These are phyloP conservation scores for Fraxinus sp. DNA, from an alignment of 305 asterid genomes.

Conservation along the genomic window DNA sequence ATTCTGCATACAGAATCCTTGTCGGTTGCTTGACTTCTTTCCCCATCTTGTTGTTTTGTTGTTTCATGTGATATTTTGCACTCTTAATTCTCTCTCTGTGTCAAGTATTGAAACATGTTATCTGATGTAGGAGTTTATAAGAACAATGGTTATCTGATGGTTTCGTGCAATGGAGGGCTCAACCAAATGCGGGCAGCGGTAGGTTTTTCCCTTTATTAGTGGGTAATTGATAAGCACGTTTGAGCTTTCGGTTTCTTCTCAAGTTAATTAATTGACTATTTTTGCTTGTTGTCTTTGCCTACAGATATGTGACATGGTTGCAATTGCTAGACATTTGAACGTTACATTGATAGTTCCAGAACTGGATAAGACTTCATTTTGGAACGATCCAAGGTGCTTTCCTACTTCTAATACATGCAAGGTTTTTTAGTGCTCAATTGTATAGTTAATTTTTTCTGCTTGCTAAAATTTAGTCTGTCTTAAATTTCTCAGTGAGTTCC, in stretches of 20 bases:
- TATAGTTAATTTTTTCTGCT: not conserved
- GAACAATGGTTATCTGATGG: constrained; percentile 93
- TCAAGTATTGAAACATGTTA: not conserved
- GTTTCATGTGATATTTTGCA: not conserved
- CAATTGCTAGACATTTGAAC: constrained; percentile 85
- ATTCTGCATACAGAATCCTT: not conserved
- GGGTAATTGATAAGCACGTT: not conserved
- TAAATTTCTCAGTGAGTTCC: constrained; percentile 58
- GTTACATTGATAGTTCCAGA: constrained; percentile 90
- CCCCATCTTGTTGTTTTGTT: not conserved
- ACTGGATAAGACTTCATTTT: constrained; percentile 89
- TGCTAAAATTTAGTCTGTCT: constrained; percentile 7
- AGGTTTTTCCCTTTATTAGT: constrained; percentile 29
- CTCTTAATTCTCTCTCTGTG: not conserved
- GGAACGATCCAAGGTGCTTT: constrained; percentile 90
- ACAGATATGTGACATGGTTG: constrained; percentile 96
- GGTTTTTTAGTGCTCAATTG: not conserved
- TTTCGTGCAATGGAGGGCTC: constrained; percentile 95
- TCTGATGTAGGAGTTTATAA: constrained; percentile 72
- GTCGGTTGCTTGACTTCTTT: not conserved
- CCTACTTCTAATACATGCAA: not conserved
- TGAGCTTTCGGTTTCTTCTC: not conserved
- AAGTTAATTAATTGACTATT: not conserved
- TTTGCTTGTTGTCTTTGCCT: constrained; percentile 7
- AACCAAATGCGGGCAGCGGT: constrained; percentile 98